Conservation (phyloP, 345 rosid genomes). For the Aquilaria yunnanensis region DNA sequence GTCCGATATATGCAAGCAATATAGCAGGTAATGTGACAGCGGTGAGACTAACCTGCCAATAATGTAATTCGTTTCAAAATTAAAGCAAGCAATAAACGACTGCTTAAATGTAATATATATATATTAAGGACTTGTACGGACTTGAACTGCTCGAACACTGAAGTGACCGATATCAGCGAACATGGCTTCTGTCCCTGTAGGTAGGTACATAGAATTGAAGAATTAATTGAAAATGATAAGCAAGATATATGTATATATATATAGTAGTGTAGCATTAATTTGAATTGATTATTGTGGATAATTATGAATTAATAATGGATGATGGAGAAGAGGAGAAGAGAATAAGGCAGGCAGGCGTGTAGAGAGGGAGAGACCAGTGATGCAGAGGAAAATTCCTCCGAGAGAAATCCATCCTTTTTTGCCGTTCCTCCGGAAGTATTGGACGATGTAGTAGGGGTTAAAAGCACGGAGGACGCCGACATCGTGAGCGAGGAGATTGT, state of each 20-base stretch:
- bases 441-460: constrained; percentile 48
- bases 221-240: no score
- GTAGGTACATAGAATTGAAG: neutral
- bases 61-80: neutral
- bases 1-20: constrained; percentile 38
- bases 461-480: constrained; percentile 53
- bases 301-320: no score
- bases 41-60: constrained; percentile 67
- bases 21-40: constrained; percentile 35
- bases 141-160: constrained; percentile 62
- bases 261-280: no score
- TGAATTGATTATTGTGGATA: no score
- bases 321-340: no score
- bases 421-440: constrained; percentile 51
- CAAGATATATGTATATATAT: neutral
- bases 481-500: constrained; percentile 54
- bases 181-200: constrained; percentile 74
- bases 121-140: constrained; percentile 10
- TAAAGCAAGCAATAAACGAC: neutral
- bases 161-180: constrained; percentile 90
- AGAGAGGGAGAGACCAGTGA: constrained; percentile 40
- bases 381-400: constrained; percentile 63
- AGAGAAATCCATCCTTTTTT: constrained; percentile 55
- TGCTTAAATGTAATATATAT: no score
- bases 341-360: no score